Conservation (phyloP, 2,329 filamentous ascomycete genomes). For the Rutstroemia sp. region DNA sequence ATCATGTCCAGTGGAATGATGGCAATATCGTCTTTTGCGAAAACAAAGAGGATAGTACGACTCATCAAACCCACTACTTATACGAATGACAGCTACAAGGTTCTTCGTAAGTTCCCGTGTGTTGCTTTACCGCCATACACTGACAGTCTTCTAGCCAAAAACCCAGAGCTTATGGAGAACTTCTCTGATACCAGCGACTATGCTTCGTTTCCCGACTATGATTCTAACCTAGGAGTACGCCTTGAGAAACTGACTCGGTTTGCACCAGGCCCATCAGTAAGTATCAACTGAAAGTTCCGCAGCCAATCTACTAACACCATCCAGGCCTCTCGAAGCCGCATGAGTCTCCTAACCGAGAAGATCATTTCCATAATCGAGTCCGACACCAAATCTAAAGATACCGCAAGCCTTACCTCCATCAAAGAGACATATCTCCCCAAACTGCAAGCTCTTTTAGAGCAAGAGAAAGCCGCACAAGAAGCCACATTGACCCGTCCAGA, state of each 20-base stretch:
- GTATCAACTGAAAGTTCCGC: neutral
- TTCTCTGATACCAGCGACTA: constrained; percentile 27
- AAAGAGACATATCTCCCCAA: neutral
- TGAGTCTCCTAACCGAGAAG: constrained; percentile 18
- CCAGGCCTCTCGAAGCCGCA: constrained; percentile 18
- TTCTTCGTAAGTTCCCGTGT: constrained; percentile 23
- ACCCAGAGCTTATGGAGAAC: neutral
- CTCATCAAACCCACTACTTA: constrained; percentile 16
- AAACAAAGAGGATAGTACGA: constrained; percentile 25
- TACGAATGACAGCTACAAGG: constrained; percentile 18
- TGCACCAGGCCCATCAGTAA: constrained; percentile 23
- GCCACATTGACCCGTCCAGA: constrained; percentile 18
- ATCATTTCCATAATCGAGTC: constrained; percentile 16
- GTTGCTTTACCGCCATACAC: neutral
- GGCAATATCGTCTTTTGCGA: constrained; percentile 23
- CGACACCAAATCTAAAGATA: neutral
- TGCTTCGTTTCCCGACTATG: constrained; percentile 28
- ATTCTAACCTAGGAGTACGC: constrained; percentile 14
- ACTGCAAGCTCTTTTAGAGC: neutral
- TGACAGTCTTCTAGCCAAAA: constrained; percentile 1
- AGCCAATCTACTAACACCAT: constrained; percentile 11
- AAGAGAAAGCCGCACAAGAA: neutral
- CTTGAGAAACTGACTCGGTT: constrained; percentile 24
- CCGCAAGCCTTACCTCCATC: neutral
- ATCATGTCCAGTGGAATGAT: constrained; percentile 21